Evolutionary conservation across 2,329 filamentous ascomycete species (phyloP), one percentile per base, ranked within the genome.

Genomic region (Atkinsonella hypoxylon): DNA sequence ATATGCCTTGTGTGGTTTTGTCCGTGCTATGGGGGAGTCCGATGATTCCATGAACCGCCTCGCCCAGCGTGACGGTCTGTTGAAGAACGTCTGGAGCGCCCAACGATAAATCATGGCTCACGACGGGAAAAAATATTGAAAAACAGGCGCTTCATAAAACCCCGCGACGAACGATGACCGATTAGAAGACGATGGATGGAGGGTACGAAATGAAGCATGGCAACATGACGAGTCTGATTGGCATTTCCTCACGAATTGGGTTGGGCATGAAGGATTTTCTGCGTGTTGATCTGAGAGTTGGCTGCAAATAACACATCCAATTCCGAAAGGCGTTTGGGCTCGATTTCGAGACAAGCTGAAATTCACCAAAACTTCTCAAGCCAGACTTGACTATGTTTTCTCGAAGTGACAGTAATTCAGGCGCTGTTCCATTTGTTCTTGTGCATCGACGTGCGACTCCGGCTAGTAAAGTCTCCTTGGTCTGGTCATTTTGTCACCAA

Each of bases 1-100:
- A 70, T 98, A 95, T 72, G 91, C 93, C 64, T 86, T 98, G 60
- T 95, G 87, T 78, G 93, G 93, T 59, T 98, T 97, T 78, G 88
- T 98, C 67, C 86, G 93, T 64, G 88, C 90, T 64, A 93, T 95
- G 83, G 93, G 93, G 70, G 94, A 98, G 87, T 85, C 83, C 73
- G 93, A 98, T 72, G 93, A 98, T 77, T 81, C 87, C 66, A 74
- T 98, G 68, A 98, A 98, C 86, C 80, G 93, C 68, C 81, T 98
- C 67, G 80, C 90, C 62, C 93, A 98, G 82, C 83, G 87, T 63
- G 94, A 98, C 71, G 93, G 93, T 61, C 87, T 95, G 74, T 73
- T 98, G 73, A 97, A 97, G 88, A 87, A 75, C 71, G 93, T 98
- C 71, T 98, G 93, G 93, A 87, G 81, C 76, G 86, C 82, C 60